Conservation (phyloP, 108 stramenopile species). For the Phaeodactylum tricornutum region DNA sequence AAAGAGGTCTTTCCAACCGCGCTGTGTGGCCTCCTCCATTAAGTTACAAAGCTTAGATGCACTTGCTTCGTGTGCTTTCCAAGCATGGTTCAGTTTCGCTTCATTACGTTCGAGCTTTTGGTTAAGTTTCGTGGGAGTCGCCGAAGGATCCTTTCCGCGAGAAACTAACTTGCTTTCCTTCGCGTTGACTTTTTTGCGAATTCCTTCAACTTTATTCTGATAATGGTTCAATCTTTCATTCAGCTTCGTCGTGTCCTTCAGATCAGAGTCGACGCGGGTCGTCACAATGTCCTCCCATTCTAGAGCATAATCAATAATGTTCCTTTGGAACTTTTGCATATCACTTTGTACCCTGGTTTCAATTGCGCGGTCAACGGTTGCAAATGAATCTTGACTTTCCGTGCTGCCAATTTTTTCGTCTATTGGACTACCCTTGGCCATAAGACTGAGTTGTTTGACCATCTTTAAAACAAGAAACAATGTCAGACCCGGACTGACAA, state of each 20-base stretch:
- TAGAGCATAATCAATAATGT: conserved; percentile 7
- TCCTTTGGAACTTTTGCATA: too few relatives aligned
- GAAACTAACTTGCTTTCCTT: too few relatives aligned
- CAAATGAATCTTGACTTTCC: too few relatives aligned
- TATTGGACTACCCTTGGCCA: too few relatives aligned
- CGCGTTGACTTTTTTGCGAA: conserved; percentile 15
- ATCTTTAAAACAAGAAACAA: too few relatives aligned
- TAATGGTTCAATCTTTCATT: conserved; percentile 15
- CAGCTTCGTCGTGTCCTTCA: conserved; percentile 9
- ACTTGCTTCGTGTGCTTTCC: background rate
- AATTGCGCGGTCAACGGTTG: too few relatives aligned
- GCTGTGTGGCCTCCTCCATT: background rate
- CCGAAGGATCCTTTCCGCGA: conserved; percentile 20
- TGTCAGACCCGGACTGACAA: too few relatives aligned
- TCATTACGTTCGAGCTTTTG: conserved; percentile 24
- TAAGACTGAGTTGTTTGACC: too few relatives aligned
- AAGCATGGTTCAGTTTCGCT: conserved; percentile 10
- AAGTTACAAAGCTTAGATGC: background rate
- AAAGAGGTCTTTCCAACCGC: background rate
- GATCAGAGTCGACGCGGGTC: conserved; percentile 7
- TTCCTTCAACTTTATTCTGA: conserved; percentile 15
- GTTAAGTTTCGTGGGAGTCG: background rate
- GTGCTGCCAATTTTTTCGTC: too few relatives aligned
- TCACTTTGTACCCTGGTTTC: too few relatives aligned
- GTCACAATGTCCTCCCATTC: conserved; percentile 22